Conservation (phyloP, 1,139 yeast genomes). For the Saccharomyces pastorianus region DNA sequence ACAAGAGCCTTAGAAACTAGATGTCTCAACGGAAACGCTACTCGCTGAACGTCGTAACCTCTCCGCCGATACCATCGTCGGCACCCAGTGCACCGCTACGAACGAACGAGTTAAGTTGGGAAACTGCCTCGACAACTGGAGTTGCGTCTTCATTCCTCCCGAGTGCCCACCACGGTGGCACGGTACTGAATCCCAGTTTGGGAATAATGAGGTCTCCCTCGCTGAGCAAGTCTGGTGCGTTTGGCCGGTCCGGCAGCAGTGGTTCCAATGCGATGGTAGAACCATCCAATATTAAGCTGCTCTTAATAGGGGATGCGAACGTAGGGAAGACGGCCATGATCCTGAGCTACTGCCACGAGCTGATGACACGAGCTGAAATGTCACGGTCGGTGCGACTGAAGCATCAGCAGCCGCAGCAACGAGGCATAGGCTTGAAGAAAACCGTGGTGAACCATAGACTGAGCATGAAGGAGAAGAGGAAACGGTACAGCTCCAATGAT, state of each 20-base stretch:
- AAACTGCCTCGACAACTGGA: neutral
- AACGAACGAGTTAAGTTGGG: neutral
- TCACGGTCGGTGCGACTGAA: slow-evolving; percentile 7
- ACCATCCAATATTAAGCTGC: slow-evolving; percentile 31
- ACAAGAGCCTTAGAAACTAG: neutral
- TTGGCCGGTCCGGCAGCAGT: slow-evolving; percentile 6
- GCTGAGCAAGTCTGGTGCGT: slow-evolving; percentile 4
- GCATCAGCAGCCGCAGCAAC: neutral
- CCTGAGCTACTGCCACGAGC: slow-evolving; percentile 35
- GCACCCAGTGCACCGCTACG: slow-evolving; percentile 1
- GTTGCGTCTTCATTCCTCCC: neutral
- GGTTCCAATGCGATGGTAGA: slow-evolving; percentile 10
- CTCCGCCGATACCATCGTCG: slow-evolving; percentile 1
- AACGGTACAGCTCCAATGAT: slow-evolving; percentile 30
- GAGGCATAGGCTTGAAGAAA: neutral
- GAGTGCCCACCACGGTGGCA: neutral
- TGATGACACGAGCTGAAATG: slow-evolving; percentile 24
- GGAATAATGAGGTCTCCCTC: neutral
- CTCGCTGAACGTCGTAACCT: slow-evolving; percentile 3
- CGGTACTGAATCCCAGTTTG: neutral
- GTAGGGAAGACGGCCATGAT: slow-evolving; percentile 40
- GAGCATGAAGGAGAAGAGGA: slow-evolving; percentile 20
- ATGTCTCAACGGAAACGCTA: slow-evolving; percentile 2
- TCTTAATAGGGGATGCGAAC: slow-evolving; percentile 37
- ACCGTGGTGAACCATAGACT: neutral